Conservation (phyloP, 2,329 filamentous ascomycete genomes). For the Epichloe festucae region DNA sequence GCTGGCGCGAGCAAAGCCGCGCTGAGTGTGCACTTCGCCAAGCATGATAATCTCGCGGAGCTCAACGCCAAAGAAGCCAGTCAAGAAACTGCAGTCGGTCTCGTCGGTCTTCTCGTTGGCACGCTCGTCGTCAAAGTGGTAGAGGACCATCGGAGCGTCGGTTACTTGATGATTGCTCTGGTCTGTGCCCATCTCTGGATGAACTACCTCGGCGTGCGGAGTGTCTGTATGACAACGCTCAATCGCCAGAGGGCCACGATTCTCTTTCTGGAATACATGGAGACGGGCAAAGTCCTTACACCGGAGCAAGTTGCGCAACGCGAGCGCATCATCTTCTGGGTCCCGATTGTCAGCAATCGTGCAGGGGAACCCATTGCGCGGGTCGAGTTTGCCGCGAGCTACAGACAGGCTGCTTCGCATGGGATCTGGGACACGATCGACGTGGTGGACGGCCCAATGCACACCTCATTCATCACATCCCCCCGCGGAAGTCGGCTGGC, state of each 20-base stretch:
- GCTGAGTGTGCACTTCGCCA: conserved; percentile 83
- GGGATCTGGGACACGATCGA: conserved; percentile 9
- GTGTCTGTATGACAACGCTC: conserved; percentile 70
- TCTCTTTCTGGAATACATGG: conserved; percentile 49
- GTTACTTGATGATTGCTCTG: conserved; percentile 57
- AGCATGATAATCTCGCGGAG: conserved; percentile 76
- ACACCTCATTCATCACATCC: conserved; percentile 19
- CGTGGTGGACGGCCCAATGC: conserved; percentile 17
- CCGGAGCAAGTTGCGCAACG: conserved; percentile 52
- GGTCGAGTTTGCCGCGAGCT: conserved; percentile 30
- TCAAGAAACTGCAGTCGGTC: conserved; percentile 85
- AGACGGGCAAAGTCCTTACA: conserved; percentile 37
- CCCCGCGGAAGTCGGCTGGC: conserved; percentile 10
- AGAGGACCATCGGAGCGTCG: conserved; percentile 57
- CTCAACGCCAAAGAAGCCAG: conserved; percentile 91
- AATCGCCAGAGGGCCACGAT: conserved; percentile 81
- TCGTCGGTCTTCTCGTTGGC: conserved; percentile 76
- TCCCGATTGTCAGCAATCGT: conserved; percentile 17
- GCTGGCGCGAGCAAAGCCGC: conserved; percentile 84
- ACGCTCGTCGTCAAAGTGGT: conserved; percentile 69
- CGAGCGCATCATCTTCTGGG: conserved; percentile 49
- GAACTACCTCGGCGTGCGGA: conserved; percentile 75
- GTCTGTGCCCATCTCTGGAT: conserved; percentile 66
- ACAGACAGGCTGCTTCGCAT: conserved; percentile 21
- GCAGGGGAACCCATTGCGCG: conserved; percentile 15